Base-by-base conservation (phyloP, 768 basidiomycete genomes). In the Dacryopinax primogenitus region DNA sequence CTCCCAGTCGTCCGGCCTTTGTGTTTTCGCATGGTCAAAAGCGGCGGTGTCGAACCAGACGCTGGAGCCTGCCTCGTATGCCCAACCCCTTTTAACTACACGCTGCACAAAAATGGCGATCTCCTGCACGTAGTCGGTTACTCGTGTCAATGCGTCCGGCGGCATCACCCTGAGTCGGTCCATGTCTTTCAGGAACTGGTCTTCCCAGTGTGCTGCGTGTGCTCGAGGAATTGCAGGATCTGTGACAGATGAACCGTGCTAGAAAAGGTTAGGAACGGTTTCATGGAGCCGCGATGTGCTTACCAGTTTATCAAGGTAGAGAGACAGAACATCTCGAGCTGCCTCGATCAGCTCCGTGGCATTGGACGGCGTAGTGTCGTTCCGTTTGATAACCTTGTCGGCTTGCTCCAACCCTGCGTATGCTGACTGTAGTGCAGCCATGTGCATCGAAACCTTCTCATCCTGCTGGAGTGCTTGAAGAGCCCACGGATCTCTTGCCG, bases 51-150 rank as follows among this genome's bases (percentile, higher is more conserved):
- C 89, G 70, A 97, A 97, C 76, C 94, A 97, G 32, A 97, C 84
- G 74, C 87, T 92, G 16, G 92, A 92, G n/a, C 77, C 78, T 63
- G 78, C 84, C 28, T 64, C 66, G 72, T 89, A 88, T 28, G 82
- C 92, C 71, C 86, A 96, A 0, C 94, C 95, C 66, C 94, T 94
- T 64, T 82, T 77, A 66, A 96, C 78, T 72, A 98, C 90, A 28
- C 82, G 78, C 73, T 92, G 82, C 37, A 98, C 88, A 73, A 93
- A 99, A 2, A 82, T 75, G 62, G 93, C 90, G 68, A 97, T 90
- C 76, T 98, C 94, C 2, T 93, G 91, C 7, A 99, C 87, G 75
- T 92, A 99, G 76, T 98, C 96, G 1, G 94, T 94, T 3, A 98
- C 96, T 41, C 95, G 86, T 0, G 96, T 98, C 64, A 97, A 76